Conservation (phyloP, 2,329 filamentous ascomycete species). For the Cordyceps militaris region DNA sequence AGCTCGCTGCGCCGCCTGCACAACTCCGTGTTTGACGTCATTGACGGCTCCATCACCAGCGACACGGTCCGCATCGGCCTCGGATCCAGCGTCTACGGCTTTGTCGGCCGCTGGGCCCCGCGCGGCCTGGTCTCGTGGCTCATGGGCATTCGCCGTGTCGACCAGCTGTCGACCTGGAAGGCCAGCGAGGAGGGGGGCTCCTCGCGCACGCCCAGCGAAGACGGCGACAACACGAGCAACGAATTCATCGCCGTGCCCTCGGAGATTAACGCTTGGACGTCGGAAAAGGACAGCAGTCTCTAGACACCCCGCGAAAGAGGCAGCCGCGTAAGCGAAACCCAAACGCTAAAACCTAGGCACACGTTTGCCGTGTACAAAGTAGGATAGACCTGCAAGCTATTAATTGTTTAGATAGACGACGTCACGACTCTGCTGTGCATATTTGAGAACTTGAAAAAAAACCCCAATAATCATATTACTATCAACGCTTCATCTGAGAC, state of each 20-base stretch:
- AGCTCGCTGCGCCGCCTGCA: constrained; percentile 74
- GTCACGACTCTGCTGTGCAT: constrained; percentile 23
- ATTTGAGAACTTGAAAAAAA: constrained; percentile 13
- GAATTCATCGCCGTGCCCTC: constrained; percentile 47
- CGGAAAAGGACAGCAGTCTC: constrained; percentile 38
- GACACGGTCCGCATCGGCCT: constrained; percentile 72
- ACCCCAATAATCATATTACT: background rate
- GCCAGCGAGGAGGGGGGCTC: constrained; percentile 33
- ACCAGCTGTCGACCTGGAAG: constrained; percentile 50
- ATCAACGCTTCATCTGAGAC: background rate
- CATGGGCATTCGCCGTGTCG: constrained; percentile 68
- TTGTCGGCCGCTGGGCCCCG: constrained; percentile 78
- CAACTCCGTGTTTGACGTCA: constrained; percentile 82
- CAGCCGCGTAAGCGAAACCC: background rate
- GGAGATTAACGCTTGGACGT: constrained; percentile 34
- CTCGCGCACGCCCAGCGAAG: constrained; percentile 30
- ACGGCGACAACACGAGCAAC: constrained; percentile 26
- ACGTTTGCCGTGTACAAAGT: constrained; percentile 13
- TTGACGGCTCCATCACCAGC: constrained; percentile 57
- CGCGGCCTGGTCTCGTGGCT: constrained; percentile 80
- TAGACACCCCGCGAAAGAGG: constrained; percentile 30
- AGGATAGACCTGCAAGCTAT: constrained; percentile 18
- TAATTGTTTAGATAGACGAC: constrained; percentile 24
- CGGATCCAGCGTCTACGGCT: constrained; percentile 75
- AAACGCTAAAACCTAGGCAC: background rate